Base-by-base conservation (phyloP, 2,329 filamentous ascomycete genomes). In the Colletotrichum lindemuthianum region DNA sequence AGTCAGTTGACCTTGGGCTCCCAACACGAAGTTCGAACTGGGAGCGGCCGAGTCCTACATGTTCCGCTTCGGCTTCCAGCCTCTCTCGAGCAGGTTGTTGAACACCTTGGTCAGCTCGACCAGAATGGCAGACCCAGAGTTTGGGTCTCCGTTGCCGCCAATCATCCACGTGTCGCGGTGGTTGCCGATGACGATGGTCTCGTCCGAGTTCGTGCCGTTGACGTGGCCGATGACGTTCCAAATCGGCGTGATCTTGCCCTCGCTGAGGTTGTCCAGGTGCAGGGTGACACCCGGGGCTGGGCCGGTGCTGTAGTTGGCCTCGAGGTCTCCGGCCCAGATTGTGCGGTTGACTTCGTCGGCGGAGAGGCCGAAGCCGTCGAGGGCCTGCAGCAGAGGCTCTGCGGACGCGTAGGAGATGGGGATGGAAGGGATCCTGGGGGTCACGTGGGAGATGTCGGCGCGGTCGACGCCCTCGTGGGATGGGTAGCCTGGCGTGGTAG, bases 121-220 rank as follows among this genome's bases (percentile, higher is more conserved):
- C 13, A 96, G 78, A 2, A 90, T 87, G 1, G 92, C 90, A 8
- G 90, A 92, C 54, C 92, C 92, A 65, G 90, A 92, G 77, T 94
- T 94, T 0, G 92, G 92, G 69, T 96, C 92, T 4, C 86, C 91
- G n/a, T 92, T 91, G 32, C 92, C 92, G n/a, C 92, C 92, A 49
- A 90, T 86, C 73, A 93, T 89, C 92, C 92, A 95, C 0, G 92
- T 90, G 75, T 96, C 92, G 33, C 92, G 86, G 72, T 96, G 92
- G 70, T 95, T 96, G 5, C 92, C 92, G 57, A 94, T 80, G 9
- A 96, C 82, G 39, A 96, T 81, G 0, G 93, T 92, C 70, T 95
- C 92, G 64, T 94, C 90, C 0, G 85, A 76, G 50, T 92, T 85
- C 1, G 88, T 89, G 8, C 92, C 92, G 68, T 94, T 94, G 73